Conservation (phyloP, 2,329 filamentous ascomycete species). For the Microdochium bolleyi region DNA sequence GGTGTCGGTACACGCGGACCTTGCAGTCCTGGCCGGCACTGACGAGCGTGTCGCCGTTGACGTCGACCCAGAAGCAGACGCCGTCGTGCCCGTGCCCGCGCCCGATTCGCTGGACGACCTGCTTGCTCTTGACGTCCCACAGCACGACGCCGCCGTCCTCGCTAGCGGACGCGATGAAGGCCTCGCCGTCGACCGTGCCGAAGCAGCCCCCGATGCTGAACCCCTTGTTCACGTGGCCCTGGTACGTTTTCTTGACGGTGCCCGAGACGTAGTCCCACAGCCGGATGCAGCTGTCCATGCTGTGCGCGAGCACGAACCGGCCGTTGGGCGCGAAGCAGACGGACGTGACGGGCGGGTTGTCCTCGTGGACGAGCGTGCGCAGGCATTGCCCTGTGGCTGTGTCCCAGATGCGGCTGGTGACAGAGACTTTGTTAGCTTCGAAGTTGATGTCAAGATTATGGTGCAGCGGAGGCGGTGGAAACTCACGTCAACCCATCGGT, state of each 20-base stretch:
- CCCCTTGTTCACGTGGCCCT: conserved; percentile 77
- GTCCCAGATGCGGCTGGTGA: conserved; percentile 76
- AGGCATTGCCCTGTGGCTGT: conserved; percentile 91
- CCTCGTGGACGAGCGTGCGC: conserved; percentile 90
- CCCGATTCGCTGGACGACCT: conserved; percentile 61
- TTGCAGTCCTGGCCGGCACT: conserved; percentile 48
- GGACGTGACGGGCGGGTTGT: conserved; percentile 81
- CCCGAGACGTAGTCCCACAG: conserved; percentile 95
- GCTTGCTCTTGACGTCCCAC: conserved; percentile 87
- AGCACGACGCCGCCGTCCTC: conserved; percentile 80
- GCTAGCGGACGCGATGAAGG: conserved; percentile 74
- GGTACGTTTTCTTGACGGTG: conserved; percentile 91
- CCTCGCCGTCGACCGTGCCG: conserved; percentile 47
- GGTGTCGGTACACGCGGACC: conserved; percentile 39
- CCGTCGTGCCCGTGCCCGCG: conserved; percentile 35
- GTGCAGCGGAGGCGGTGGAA: conserved; percentile 1
- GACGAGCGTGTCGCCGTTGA: conserved; percentile 46
- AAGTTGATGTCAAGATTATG: not conserved
- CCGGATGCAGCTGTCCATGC: conserved; percentile 80
- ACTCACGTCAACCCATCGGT: conserved; percentile 80
- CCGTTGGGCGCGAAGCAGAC: conserved; percentile 94
- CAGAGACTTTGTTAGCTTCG: not conserved
- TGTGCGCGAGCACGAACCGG: conserved; percentile 85
- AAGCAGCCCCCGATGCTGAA: conserved; percentile 85
- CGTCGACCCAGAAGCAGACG: conserved; percentile 60